These are phyloP conservation scores for Williopsis jadinii DNA, from an alignment of 1,139 yeast species.

Conservation along the genomic window DNA sequence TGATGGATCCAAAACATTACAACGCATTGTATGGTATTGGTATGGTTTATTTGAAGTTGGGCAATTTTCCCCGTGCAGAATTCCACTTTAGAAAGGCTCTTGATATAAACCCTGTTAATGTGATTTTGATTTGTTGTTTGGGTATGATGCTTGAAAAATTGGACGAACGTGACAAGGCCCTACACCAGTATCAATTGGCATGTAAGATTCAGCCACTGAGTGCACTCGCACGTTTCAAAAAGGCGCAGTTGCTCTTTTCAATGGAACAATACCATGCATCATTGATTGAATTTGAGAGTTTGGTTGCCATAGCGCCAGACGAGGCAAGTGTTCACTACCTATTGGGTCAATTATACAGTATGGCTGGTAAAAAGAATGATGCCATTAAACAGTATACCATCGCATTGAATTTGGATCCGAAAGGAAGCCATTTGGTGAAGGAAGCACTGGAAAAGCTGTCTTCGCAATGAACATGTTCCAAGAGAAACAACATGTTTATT, in stretches of 20 bases:
- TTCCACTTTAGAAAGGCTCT: slow-evolving; percentile 84
- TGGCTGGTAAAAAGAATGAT: slow-evolving; percentile 62
- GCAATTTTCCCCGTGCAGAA: slow-evolving; percentile 79
- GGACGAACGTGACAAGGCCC: slow-evolving; percentile 63
- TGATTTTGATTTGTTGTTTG: slow-evolving; percentile 84
- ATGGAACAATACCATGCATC: slow-evolving; percentile 71
- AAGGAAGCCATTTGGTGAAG: slow-evolving; percentile 79
- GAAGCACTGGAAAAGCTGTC: slow-evolving; percentile 63
- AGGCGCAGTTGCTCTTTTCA: slow-evolving; percentile 73
- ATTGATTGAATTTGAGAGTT: slow-evolving; percentile 61
- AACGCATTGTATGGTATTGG: slow-evolving; percentile 97
- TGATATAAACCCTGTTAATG: slow-evolving; percentile 83
- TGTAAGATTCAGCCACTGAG: slow-evolving; percentile 78
- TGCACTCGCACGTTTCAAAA: slow-evolving; percentile 82
- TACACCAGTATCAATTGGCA: slow-evolving; percentile 80
- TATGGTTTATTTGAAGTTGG: slow-evolving; percentile 84
- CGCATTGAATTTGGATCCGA: slow-evolving; percentile 89
- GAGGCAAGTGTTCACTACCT: slow-evolving; percentile 91
- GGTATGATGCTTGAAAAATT: slow-evolving; percentile 89
- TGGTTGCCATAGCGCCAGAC: slow-evolving; percentile 70
- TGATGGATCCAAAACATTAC: slow-evolving; percentile 77
- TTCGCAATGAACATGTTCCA: no score
- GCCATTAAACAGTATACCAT: slow-evolving; percentile 86
- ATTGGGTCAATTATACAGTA: slow-evolving; percentile 79
- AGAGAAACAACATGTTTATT: no score